Evolutionary conservation across 2,329 filamentous ascomycete species (phyloP).

Genomic region (Raffaelea ambrosiae): DNA sequence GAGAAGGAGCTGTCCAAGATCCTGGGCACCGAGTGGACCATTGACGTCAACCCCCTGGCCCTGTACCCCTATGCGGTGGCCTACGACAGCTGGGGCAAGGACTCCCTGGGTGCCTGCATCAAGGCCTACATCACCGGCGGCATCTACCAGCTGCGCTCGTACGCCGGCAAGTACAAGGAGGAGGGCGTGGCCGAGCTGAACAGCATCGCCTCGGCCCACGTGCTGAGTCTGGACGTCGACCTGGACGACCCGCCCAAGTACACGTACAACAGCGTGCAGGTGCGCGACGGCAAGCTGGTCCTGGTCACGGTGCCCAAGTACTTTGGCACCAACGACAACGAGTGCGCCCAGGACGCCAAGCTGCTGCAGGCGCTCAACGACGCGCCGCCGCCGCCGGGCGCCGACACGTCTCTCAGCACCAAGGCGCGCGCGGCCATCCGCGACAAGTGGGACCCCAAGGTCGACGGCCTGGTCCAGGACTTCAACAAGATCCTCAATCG

Average conservation of each 20-base stretch:
- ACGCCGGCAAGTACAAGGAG: constrained; percentile 20
- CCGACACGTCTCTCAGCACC: constrained; percentile 26
- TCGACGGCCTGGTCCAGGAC: constrained; percentile 26
- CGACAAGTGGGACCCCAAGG: constrained; percentile 32
- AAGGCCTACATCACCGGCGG: constrained; percentile 23
- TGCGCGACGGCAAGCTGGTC: constrained; percentile 36
- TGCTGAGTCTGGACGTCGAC: constrained; percentile 33
- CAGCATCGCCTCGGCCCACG: constrained; percentile 31
- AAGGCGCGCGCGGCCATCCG: constrained; percentile 32
- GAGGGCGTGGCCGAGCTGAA: constrained; percentile 33
- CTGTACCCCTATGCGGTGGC: constrained; percentile 33
- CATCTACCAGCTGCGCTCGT: constrained; percentile 6
- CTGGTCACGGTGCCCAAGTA: constrained; percentile 35
- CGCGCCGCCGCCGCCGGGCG: constrained; percentile 22
- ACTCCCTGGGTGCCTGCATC: constrained; percentile 35
- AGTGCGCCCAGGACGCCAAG: constrained; percentile 25
- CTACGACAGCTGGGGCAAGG: constrained; percentile 30
- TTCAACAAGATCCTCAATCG: constrained; percentile 25
- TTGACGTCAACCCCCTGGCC: constrained; percentile 36
- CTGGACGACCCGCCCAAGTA: constrained; percentile 28
- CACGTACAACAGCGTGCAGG: constrained; percentile 33
- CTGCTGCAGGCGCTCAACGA: constrained; percentile 37
- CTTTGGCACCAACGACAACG: constrained; percentile 36
- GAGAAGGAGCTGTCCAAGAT: constrained; percentile 34
- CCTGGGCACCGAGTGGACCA: constrained; percentile 40